phyloP scores from a whole-genome alignment of 768 basidiomycete species.

The Boletus reticuloceps region DNA sequence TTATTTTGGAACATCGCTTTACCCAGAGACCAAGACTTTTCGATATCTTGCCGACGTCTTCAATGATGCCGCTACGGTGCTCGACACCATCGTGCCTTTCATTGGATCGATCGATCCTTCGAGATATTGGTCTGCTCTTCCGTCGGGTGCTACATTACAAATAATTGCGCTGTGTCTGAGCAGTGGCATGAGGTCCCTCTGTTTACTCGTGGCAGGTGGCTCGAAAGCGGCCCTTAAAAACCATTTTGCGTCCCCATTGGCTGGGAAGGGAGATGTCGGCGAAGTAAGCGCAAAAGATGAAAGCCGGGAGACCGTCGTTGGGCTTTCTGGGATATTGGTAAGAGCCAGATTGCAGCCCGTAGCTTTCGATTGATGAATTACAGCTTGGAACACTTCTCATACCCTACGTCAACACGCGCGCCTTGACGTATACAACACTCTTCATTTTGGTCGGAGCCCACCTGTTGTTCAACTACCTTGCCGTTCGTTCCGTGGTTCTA shows the following conservation, averaged over 20 bases:
- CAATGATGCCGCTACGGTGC: conserved; percentile 57
- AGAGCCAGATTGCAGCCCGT: conserved; percentile 14
- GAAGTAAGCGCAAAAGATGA: conserved; percentile 72
- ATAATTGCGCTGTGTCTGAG: conserved; percentile 54
- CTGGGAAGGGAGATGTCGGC: conserved; percentile 59
- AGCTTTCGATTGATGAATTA: background rate
- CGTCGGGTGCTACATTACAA: conserved; percentile 36
- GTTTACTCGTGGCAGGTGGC: conserved; percentile 62
- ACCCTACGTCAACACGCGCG: conserved; percentile 48
- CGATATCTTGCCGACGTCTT: conserved; percentile 65
- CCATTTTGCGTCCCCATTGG: conserved; percentile 56
- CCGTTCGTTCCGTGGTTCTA: conserved; percentile 55
- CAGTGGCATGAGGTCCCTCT: conserved; percentile 56
- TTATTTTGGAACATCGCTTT: conserved; percentile 59
- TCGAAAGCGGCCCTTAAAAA: conserved; percentile 68
- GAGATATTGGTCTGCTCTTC: conserved; percentile 32
- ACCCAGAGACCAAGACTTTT: conserved; percentile 69
- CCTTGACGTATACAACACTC: conserved; percentile 49
- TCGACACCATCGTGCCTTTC: conserved; percentile 60
- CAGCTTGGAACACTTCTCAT: conserved; percentile 63
- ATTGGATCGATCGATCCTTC: conserved; percentile 36
- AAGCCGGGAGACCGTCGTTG: conserved; percentile 69
- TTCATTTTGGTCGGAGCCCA: conserved; percentile 52
- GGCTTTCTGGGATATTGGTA: conserved; percentile 66
- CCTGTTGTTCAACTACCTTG: conserved; percentile 56